Base-by-base conservation (phyloP, 768 basidiomycete species). In the Russula vinacea region DNA sequence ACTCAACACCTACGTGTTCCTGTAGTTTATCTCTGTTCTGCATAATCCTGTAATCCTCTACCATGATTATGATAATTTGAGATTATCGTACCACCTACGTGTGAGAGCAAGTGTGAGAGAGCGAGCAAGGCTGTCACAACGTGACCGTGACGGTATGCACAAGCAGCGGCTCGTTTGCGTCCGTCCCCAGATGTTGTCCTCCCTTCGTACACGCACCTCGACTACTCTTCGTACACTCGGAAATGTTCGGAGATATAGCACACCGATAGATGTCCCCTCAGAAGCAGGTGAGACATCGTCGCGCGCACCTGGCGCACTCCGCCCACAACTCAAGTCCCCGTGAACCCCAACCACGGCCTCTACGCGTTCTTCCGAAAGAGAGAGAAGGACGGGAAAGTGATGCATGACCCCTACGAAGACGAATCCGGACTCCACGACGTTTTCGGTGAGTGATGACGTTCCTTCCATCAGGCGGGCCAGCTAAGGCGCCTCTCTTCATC, bases 341-440 rank as follows among this genome's bases (percentile, higher is more conserved):
- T 81, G 26, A 76, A 81, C 63, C 80, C 85, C 24, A 81, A 87
- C 64, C 90, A 93, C 73, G 91, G 90, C 1, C 81, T 93, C 8
- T 92, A 83, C 70, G 85, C 78, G 0, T 92, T 93, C 73, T 93
- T 92, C 75, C 80, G 89, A 63, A 84, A 81, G 70, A 75, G 79
- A 24, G 78, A 73, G 53, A 76, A 75, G 40, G 74, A 81, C 14
- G 87, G 83, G 6, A 78, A 78, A 58, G 79, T 78, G n/a, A 76
- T 72, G 45, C 84, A 84, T 67, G 85, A 89, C 68, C 81, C 78
- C 1, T 42, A 81, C 5, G 79, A 79, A 58, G 65, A 71, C 4
- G 65, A 61, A 45, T 70, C 78, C 49, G 67, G 72, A 11, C 60
- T 74, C 16, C 32, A 60, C 22, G 74, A 75, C 29, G 70, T 74